Evolutionary conservation across 2,329 filamentous ascomycete species (phyloP).

Genomic region (Aureobasidium namibiae): DNA sequence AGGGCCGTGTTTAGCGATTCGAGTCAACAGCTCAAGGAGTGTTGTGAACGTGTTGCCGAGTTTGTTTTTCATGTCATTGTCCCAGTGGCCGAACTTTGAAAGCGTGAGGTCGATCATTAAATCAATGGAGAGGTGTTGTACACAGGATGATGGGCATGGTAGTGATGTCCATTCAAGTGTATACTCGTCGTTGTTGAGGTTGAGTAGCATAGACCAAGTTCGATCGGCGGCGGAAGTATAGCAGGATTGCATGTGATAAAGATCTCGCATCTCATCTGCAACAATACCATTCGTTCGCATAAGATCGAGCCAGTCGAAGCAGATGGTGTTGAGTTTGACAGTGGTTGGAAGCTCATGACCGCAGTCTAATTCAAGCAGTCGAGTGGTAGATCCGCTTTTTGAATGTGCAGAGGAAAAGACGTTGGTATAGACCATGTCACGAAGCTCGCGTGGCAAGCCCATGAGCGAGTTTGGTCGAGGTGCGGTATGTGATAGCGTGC

Average conservation of each 20-base stretch:
- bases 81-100: conserved; percentile 1
- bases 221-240: neutral
- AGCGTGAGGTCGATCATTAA: neutral
- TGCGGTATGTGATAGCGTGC: neutral
- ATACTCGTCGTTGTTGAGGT: neutral
- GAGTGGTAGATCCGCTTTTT: neutral
- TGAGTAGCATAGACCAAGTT: neutral
- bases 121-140: neutral
- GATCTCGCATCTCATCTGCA: conserved; percentile 6
- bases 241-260: neutral
- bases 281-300: neutral
- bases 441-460: neutral
- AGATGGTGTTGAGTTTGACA: neutral
- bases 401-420: neutral
- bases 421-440: conserved; percentile 1
- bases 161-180: neutral
- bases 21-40: neutral
- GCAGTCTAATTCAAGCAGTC: neutral
- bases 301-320: neutral
- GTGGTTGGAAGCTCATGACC: neutral
- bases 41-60: neutral
- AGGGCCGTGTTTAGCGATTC: neutral
- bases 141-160: neutral
- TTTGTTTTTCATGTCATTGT: neutral
- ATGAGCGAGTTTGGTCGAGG: neutral